These are phyloP conservation scores for Arabidopsis arenosa DNA, from an alignment of 345 rosid species.

Conservation along the genomic window DNA sequence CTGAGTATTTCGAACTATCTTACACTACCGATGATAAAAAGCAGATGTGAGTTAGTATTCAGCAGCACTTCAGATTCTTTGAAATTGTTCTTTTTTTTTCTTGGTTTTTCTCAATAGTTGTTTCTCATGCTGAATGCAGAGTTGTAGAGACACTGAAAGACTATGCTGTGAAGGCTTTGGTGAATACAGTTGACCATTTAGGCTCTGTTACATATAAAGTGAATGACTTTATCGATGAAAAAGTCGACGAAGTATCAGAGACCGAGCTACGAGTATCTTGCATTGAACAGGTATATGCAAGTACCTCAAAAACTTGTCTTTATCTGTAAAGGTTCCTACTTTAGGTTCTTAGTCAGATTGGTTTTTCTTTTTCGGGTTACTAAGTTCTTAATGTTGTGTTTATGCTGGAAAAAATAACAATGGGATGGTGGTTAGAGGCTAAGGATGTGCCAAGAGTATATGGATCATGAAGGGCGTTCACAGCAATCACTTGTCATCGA, in stretches of 20 bases:
- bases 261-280: slow-evolving; percentile 81
- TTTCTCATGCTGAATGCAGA: slow-evolving; percentile 50
- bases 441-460: slow-evolving; percentile 80
- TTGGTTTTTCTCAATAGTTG: background rate
- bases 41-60: slow-evolving; percentile 64
- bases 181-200: slow-evolving; percentile 93
- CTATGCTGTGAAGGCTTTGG: slow-evolving; percentile 87
- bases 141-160: slow-evolving; percentile 93
- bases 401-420: slow-evolving; percentile 7
- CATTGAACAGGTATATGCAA: slow-evolving; percentile 72
- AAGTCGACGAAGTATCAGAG: slow-evolving; percentile 79
- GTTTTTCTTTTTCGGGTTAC: background rate
- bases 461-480: slow-evolving; percentile 83
- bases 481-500: slow-evolving; percentile 78
- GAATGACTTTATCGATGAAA: slow-evolving; percentile 79
- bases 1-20: slow-evolving; percentile 91
- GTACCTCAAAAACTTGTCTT: background rate
- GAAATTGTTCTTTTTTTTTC: background rate
- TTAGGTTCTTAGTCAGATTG: background rate
- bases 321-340: slow-evolving; percentile 16
- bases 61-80: background rate
- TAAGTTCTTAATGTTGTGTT: background rate
- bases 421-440: slow-evolving; percentile 72
- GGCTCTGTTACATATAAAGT: slow-evolving; percentile 95
- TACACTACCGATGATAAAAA: slow-evolving; percentile 82